A percentile compares a stretch with the other conserved stretches of the same genome.
Evolutionary conservation across 2,329 filamentous ascomycete genomes (phyloP).

Genomic region (Aspergillus terreus): DNA sequence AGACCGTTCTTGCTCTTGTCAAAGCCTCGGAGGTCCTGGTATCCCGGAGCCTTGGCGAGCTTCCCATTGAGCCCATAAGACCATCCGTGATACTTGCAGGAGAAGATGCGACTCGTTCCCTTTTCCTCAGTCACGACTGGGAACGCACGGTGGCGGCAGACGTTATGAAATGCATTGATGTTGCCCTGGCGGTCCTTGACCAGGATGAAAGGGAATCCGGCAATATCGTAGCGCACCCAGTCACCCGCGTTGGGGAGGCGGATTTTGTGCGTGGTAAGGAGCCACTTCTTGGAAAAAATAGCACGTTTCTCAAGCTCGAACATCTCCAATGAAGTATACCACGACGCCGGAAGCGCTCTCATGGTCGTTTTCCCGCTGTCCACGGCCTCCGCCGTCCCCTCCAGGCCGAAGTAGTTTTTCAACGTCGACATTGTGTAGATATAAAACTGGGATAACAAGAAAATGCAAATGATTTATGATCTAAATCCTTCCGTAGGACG

Average conservation of each 20-base stretch:
- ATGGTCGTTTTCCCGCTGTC: constrained; percentile 28
- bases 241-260: constrained; percentile 53
- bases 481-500: too few species aligned
- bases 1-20: constrained; percentile 54
- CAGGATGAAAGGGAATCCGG: constrained; percentile 56
- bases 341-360: constrained; percentile 48
- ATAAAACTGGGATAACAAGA: background rate
- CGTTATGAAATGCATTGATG: constrained; percentile 59
- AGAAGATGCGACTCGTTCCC: constrained; percentile 50
- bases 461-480: too few species aligned
- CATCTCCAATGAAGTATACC: constrained; percentile 46
- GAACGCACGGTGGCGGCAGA: constrained; percentile 58
- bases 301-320: constrained; percentile 56
- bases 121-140: constrained; percentile 50
- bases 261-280: constrained; percentile 39
- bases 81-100: constrained; percentile 61
- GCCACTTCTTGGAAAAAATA: constrained; percentile 55
- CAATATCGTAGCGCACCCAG: constrained; percentile 54
- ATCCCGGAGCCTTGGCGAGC: constrained; percentile 56
- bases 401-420: constrained; percentile 40
- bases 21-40: constrained; percentile 54
- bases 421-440: background rate
- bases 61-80: constrained; percentile 56
- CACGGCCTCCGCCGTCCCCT: constrained; percentile 2
- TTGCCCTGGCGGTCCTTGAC: constrained; percentile 48